phyloP scores from a whole-genome alignment of 2,329 filamentous ascomycete species.

The Amesomyces nigricolor region DNA sequence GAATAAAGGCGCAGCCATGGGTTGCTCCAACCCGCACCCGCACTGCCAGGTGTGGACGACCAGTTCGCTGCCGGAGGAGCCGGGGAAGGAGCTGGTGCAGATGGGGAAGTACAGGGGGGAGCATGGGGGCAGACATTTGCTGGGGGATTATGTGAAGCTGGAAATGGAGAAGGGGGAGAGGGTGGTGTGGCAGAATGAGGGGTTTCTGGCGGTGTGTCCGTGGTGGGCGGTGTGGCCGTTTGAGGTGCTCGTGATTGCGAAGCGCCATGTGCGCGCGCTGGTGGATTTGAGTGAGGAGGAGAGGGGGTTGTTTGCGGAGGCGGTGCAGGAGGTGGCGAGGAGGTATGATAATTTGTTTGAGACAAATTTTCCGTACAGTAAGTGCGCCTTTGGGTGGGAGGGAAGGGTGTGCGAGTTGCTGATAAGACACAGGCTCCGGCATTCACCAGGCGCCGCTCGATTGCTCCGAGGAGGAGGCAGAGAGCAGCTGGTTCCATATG shows the following conservation, averaged over 20 bases:
- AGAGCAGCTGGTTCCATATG: constrained; percentile 87
- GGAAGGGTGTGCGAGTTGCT: constrained; percentile 7
- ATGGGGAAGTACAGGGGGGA: constrained; percentile 71
- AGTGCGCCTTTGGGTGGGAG: constrained; percentile 29
- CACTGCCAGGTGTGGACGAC: constrained; percentile 97
- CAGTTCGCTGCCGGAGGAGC: constrained; percentile 84
- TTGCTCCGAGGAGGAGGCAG: constrained; percentile 74
- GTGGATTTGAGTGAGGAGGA: constrained; percentile 74
- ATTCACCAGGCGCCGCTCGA: constrained; percentile 91
- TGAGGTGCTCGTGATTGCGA: constrained; percentile 84
- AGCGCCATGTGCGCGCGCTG: constrained; percentile 75
- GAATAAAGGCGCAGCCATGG: constrained; percentile 97
- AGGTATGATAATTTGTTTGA: constrained; percentile 97
- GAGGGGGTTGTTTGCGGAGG: constrained; percentile 69
- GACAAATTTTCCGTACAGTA: constrained; percentile 91
- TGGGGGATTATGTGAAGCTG: constrained; percentile 80
- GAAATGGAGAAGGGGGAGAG: constrained; percentile 79
- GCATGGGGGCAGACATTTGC: constrained; percentile 67
- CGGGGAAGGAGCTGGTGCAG: constrained; percentile 69
- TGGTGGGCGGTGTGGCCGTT: constrained; percentile 99
- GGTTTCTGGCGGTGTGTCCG: constrained; percentile 82
- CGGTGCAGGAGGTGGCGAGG: constrained; percentile 79
- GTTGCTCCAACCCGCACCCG: constrained; percentile 96
- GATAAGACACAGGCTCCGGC: constrained; percentile 61
- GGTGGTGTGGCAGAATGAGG: constrained; percentile 79